Evolutionary conservation across 768 basidiomycete genomes (phyloP).

Genomic region (Mycena epipterygia): DNA sequence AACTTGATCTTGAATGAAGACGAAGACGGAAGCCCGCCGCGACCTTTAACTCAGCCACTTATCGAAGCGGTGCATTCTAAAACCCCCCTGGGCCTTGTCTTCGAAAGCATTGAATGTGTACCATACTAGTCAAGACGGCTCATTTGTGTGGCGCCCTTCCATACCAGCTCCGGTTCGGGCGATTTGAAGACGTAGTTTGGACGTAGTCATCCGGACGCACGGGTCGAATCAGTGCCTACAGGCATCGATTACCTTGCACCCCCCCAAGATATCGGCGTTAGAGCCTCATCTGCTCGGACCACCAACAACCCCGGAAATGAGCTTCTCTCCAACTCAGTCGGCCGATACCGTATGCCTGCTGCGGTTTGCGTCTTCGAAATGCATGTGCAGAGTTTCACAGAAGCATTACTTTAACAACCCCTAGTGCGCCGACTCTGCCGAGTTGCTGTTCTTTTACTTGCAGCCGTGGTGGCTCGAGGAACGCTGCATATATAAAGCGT

Average conservation of each 20-base stretch:
- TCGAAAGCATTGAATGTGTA: background rate
- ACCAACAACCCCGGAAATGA: background rate
- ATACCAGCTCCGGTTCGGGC: background rate
- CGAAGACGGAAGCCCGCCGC: too few relatives aligned
- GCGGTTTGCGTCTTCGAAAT: background rate
- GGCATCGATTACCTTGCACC: background rate
- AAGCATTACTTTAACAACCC: background rate
- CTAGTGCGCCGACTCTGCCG: background rate
- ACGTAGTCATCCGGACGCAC: background rate
- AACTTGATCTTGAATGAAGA: too few relatives aligned
- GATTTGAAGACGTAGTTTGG: background rate
- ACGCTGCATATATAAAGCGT: background rate
- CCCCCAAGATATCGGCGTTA: background rate
- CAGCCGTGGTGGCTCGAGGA: background rate
- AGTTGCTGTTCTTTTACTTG: background rate
- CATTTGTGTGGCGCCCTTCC: background rate
- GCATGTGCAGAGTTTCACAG: background rate
- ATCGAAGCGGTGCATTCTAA: background rate
- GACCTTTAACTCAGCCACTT: background rate
- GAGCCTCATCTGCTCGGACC: background rate
- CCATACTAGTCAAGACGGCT: background rate
- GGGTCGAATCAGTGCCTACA: background rate
- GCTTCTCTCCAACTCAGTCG: conserved; percentile 7
- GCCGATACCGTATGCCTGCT: background rate
- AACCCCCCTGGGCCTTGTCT: background rate